Evolutionary conservation across 352 stramenopile genomes (phyloP), one percentile per base, ranked within the genome.

Genomic region (Chrysophaeum taylorii): DNA sequence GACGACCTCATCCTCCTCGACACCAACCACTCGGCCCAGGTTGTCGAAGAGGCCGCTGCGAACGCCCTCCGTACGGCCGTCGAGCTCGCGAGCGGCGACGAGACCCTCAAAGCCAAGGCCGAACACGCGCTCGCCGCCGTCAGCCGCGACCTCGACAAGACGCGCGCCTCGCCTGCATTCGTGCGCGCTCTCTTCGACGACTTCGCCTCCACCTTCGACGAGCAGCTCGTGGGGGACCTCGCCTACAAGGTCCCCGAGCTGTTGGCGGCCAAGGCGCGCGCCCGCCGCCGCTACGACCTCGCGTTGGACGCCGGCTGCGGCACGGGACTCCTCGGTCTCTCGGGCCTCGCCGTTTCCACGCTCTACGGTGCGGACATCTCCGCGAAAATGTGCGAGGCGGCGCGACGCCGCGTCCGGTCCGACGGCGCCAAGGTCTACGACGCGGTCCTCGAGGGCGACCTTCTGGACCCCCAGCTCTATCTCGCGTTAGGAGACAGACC

Each of bases 121-220:
- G 36, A 41, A 16, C 67, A 71, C 67, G 15, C 18, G 48, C 48
- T 71, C 33, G 67, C 50, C 50, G 67, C 67, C 14, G 36, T 71
- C 7, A n/a, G 14, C 14, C 9, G 4, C 7, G 43, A 62, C 7
- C 45, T 48, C 48, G 68, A 62, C 74, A 70, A 67, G 70, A 66
- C 62, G 53, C 52, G 80, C 72, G 74, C 79, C 1, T 78, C 79
- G 0, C 80, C 82, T 68, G 79, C 83, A 72, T 86, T 86, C 72
- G 77, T 86, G 0, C 73, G 76, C 25, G 79, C 79, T 39, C 64
- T 86, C 1, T 86, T 86, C 75, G 81, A 86, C 74, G 75, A 78
- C 57, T 85, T 86, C 78, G 81, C 81, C 0, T 73, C 81, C 48
- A 80, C 76, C 9, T 86, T 86, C 76, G 81, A 86, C 71, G 75